A percentile compares a stretch with the other conserved stretches of the same genome.
Evolutionary conservation across 768 basidiomycete genomes (phyloP).

Genomic region (Boletus vinaceobasis): DNA sequence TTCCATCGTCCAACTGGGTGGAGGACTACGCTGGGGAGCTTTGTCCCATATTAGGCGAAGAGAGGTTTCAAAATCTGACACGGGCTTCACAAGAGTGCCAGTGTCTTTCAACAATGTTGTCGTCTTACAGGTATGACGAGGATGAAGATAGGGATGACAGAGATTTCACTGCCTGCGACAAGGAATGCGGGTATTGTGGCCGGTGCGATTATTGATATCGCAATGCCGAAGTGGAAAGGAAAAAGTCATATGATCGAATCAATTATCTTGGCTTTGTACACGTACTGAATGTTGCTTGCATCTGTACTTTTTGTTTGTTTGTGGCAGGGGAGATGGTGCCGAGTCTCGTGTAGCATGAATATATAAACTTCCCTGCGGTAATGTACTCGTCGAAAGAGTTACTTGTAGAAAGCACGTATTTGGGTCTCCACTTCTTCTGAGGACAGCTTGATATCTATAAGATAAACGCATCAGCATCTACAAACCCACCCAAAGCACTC

Average conservation of each 20-base stretch:
- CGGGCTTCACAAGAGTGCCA: background rate
- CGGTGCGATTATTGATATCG: background rate
- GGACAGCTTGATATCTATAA: slow-evolving; percentile 72
- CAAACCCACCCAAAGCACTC: background rate
- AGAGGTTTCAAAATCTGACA: background rate
- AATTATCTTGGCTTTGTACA: background rate
- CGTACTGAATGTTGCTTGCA: background rate
- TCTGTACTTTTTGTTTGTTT: background rate
- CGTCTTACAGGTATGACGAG: background rate
- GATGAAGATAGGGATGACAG: background rate
- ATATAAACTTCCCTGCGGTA: background rate
- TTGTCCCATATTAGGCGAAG: background rate
- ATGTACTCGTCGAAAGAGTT: background rate
- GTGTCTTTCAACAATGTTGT: background rate
- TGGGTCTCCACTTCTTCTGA: slow-evolving; percentile 71
- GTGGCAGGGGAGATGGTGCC: background rate
- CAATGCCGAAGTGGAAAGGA: background rate
- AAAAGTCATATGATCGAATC: too few species aligned
- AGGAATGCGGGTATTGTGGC: slow-evolving; percentile 6
- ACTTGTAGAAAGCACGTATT: slow-evolving; percentile 59
- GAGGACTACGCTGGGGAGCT: slow-evolving; percentile 1
- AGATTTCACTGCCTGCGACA: slow-evolving; percentile 11
- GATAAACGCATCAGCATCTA: slow-evolving; percentile 12
- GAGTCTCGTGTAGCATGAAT: background rate
- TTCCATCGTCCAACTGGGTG: background rate